These are phyloP conservation scores for Candida chilensis DNA, from an alignment of 805 yeast species.

Conservation along the genomic window DNA sequence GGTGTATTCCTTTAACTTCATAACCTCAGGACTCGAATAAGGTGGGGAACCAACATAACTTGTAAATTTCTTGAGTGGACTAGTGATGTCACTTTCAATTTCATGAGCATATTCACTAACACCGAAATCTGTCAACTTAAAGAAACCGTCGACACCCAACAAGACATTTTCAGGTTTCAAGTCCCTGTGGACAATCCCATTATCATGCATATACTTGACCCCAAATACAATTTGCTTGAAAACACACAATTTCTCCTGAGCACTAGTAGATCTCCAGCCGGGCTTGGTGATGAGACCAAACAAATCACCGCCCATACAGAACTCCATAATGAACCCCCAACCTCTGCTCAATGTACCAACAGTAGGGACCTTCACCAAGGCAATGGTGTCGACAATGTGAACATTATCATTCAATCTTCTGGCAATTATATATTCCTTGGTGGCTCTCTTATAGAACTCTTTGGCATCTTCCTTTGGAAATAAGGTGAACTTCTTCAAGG, in stretches of 20 bases:
- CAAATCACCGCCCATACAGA: constrained; percentile 54
- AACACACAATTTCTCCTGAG: constrained; percentile 49
- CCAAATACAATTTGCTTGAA: constrained; percentile 65
- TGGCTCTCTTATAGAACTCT: constrained; percentile 55
- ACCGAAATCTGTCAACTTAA: constrained; percentile 71
- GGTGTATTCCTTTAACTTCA: constrained; percentile 28
- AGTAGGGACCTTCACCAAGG: constrained; percentile 48
- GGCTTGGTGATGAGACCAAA: constrained; percentile 43
- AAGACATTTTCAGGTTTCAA: constrained; percentile 68
- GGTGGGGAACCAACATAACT: constrained; percentile 74
- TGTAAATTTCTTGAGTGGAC: constrained; percentile 22
- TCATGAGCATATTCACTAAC: constrained; percentile 59
- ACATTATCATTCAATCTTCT: constrained; percentile 42
- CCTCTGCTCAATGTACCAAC: constrained; percentile 47
- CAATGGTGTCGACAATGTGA: constrained; percentile 51
- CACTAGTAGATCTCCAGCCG: constrained; percentile 48
- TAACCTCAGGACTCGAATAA: constrained; percentile 72
- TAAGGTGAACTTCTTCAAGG: constrained; percentile 56
- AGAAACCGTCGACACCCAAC: constrained; percentile 48
- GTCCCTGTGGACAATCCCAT: constrained; percentile 66
- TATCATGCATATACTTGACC: constrained; percentile 49
- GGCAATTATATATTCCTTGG: constrained; percentile 56
- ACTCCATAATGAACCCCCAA: constrained; percentile 72
- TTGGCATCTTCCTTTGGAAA: constrained; percentile 54
- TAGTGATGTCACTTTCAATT: constrained; percentile 36